Conservation (phyloP, 257 asterid species). For the Solanum sparsipilum region DNA sequence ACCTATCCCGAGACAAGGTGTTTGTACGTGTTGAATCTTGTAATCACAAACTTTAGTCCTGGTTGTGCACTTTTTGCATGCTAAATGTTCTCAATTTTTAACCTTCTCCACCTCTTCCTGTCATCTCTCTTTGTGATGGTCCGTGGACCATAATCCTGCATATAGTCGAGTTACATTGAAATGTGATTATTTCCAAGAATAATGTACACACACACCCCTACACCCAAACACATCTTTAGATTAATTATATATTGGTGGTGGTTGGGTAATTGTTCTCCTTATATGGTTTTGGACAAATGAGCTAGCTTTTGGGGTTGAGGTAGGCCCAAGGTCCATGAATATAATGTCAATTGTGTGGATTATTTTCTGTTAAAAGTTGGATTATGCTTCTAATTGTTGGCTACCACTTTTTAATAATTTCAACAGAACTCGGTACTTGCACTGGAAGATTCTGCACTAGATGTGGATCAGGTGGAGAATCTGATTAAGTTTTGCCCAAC, state of each 20-base stretch:
- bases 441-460: slow-evolving; percentile 83
- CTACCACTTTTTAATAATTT: background rate
- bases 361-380: background rate
- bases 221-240: background rate
- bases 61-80: background rate
- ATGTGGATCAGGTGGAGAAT: slow-evolving; percentile 93
- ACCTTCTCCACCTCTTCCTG: background rate
- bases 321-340: background rate
- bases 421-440: slow-evolving; percentile 74
- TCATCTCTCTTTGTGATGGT: background rate
- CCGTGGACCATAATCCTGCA: background rate
- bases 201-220: background rate
- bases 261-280: background rate
- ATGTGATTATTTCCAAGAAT: background rate
- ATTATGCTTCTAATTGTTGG: background rate
- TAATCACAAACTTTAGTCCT: background rate
- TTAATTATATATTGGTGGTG: background rate
- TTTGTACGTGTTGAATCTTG: background rate
- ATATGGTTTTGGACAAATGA: background rate
- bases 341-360: background rate
- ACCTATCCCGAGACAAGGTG: background rate
- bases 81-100: background rate
- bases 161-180: background rate
- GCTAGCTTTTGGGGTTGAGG: background rate
- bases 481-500: slow-evolving; percentile 95